Evolutionary conservation across 768 basidiomycete species (phyloP), one percentile per base, ranked within the genome.

Genomic region (Krasilnikovozyma curviuscula): DNA sequence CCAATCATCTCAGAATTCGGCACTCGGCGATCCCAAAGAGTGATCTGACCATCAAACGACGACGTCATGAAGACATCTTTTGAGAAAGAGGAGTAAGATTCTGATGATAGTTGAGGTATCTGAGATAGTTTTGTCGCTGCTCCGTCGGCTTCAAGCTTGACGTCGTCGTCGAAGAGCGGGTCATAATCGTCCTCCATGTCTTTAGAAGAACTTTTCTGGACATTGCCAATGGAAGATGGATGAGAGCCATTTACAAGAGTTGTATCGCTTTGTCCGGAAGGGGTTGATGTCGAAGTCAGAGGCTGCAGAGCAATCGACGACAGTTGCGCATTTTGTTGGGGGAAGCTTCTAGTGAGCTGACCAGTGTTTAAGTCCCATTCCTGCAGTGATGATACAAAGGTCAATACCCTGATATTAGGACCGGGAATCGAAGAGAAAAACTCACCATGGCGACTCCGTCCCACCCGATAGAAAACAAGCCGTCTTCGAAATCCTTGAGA

Each of bases 351-450:
- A 12, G 78, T 73, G 33, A 68, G 68, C 52, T 82, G 73, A 7
- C 93, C 91, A 0, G 81, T 89, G 60, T 98, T 83, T 31, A 98
- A 73, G 66, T 97, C 91, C 91, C 93, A 97, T 76, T 95, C 83
- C 91, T 97, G 57, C 6, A 27, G 21, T 41, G 2, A 37, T 18
- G 30, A 28, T n/a, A n/a, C 35, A 25, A 23, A 45, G 28, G 49
- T 28, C 33, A 57, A 48, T 38, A n/a, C 42, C 39, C 48, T 31
- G 50, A 56, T 46, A 27, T 12, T 1, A 18, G 24, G 28, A n/a
- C 39, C 24, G 38, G 29, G 39, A 28, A 7, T 49, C 38, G 8
- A 18, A 47, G 35, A 16, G 21, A 30, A 18, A 38, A 19, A 70
- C 82, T 63, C 62, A 86, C 88, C 38, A 77, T 70, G 13, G 83